Conservation (phyloP, 2,329 filamentous ascomycete genomes). For the Penicillium sp. region DNA sequence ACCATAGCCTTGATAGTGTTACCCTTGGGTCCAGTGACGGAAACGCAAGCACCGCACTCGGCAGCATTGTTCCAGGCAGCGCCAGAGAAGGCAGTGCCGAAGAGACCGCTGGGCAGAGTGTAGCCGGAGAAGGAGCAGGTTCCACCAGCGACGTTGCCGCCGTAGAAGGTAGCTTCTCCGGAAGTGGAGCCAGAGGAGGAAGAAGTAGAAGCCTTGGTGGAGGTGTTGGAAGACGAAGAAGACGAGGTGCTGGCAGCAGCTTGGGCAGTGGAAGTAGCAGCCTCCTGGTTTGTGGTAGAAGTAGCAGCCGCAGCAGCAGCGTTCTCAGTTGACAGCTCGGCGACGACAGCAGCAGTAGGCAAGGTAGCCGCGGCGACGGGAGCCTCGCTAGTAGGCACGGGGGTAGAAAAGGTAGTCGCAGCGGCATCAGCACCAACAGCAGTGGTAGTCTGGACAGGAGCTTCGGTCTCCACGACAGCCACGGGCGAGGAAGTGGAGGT, state of each 20-base stretch:
- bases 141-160: conserved; percentile 64
- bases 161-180: conserved; percentile 60
- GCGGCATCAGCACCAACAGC: conserved; percentile 11
- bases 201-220: conserved; percentile 34
- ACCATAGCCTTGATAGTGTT: conserved; percentile 70
- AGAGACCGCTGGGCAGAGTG: conserved; percentile 63
- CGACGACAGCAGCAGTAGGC: conserved; percentile 4
- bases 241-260: conserved; percentile 17
- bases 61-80: conserved; percentile 61
- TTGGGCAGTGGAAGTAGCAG: conserved; percentile 4
- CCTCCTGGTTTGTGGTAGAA: conserved; percentile 10
- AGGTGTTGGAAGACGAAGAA: conserved; percentile 23
- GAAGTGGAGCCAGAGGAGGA: conserved; percentile 20
- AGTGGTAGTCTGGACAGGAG: conserved; percentile 12
- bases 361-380: conserved; percentile 5
- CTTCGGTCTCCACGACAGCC: conserved; percentile 8
- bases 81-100: conserved; percentile 66
- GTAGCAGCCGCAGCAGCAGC: conserved; percentile 6
- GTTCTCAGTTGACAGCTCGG: conserved; percentile 16
- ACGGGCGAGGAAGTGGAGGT: conserved; percentile 21
- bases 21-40: conserved; percentile 58
- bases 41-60: conserved; percentile 67
- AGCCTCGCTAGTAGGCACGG: conserved; percentile 14
- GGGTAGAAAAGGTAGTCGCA: conserved; percentile 8
- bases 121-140: conserved; percentile 69